Percentiles rank a stretch among this genome's conserved stretches.
Conservation (phyloP, 140 eudicot genomes). For the Bidens hawaiensis region DNA sequence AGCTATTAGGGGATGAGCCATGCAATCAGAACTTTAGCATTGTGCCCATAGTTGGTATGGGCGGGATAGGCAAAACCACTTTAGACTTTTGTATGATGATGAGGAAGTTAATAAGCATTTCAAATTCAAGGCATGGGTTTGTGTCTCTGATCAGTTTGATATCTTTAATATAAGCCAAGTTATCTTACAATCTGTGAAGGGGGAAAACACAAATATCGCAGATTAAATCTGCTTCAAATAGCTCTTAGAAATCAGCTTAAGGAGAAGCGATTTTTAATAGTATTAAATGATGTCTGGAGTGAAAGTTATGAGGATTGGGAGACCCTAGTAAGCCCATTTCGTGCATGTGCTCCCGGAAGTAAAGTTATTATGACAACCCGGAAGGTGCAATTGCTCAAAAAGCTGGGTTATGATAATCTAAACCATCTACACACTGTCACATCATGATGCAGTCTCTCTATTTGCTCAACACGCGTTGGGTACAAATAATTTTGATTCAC, state of each 20-base stretch:
- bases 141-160: slow-evolving; percentile 33
- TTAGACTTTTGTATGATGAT: slow-evolving; percentile 3
- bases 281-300: slow-evolving; percentile 36
- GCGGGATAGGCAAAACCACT: slow-evolving; percentile 12
- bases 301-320: slow-evolving; percentile 28
- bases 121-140: slow-evolving; percentile 35
- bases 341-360: slow-evolving; percentile 26
- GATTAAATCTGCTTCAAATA: slow-evolving; percentile 9
- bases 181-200: not conserved
- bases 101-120: not conserved
- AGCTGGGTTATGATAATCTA: slow-evolving; percentile 6
- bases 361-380: slow-evolving; percentile 35
- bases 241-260: slow-evolving; percentile 1
- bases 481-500: slow-evolving; percentile 17
- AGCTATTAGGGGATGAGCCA: not conserved
- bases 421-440: slow-evolving; percentile 24
- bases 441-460: slow-evolving; percentile 27
- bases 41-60: slow-evolving; percentile 13
- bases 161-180: not conserved
- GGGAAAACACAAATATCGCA: too few relatives aligned
- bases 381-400: slow-evolving; percentile 12
- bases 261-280: slow-evolving; percentile 31
- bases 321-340: slow-evolving; percentile 15
- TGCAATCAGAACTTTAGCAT: not conserved
- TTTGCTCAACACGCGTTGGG: slow-evolving; percentile 35